Percentiles rank a stretch among this genome's conserved stretches.
Evolutionary conservation across 176 grass and related monocot species (phyloP).

Genomic region (Musa troglodytarum): DNA sequence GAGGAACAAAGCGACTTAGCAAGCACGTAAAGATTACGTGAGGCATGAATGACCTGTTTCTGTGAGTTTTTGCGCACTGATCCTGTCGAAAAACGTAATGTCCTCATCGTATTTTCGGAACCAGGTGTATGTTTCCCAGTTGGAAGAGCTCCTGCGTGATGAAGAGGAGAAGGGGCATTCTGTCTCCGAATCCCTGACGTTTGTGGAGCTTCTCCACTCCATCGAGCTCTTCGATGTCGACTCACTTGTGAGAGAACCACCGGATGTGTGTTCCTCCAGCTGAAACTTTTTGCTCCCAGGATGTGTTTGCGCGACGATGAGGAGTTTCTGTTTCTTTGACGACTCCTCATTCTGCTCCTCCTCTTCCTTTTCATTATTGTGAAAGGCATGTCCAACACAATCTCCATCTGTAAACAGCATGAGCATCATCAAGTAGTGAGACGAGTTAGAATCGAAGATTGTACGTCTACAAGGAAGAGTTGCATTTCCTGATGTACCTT

Average conservation of each 20-base stretch:
- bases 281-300: conserved; percentile 6
- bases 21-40: not conserved
- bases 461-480: not conserved
- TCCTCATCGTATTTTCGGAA: conserved; percentile 94
- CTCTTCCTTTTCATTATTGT: not conserved
- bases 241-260: conserved; percentile 51
- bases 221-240: conserved; percentile 96
- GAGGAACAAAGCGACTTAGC: too few species aligned
- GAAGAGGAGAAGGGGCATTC: conserved; percentile 92
- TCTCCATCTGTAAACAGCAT: not conserved
- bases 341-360: conserved; percentile 24
- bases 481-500: not conserved
- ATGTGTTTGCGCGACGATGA: conserved; percentile 27
- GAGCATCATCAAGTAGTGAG: too few species aligned
- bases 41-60: conserved; percentile 48
- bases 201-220: conserved; percentile 79
- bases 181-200: conserved; percentile 70
- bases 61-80: conserved; percentile 78
- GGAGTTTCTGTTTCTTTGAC: not conserved
- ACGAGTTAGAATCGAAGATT: not conserved
- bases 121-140: conserved; percentile 80
- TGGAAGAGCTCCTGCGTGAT: conserved; percentile 73
- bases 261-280: conserved; percentile 19
- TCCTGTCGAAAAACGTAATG: conserved; percentile 84
- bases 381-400: not conserved